Evolutionary conservation across 208 protist species (phyloP), one percentile per base, ranked within the genome.

Genomic region (Crithidia fasciculata): DNA sequence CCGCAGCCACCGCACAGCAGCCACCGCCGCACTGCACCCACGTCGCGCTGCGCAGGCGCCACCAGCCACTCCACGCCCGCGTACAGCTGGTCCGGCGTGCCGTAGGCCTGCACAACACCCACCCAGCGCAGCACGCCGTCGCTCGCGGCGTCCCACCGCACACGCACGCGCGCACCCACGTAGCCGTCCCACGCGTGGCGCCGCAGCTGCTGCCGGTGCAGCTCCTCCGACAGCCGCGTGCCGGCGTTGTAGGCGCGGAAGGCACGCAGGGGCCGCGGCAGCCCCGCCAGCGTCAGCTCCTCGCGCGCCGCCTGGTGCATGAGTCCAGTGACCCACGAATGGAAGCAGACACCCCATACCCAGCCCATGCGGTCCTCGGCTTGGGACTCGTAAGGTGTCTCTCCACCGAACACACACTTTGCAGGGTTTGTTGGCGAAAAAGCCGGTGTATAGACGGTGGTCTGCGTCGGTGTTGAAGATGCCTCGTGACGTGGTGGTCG

Each of bases 51-150:
- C 3, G 44, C 41, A 39, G 28, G 55, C 44, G 37, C 69, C 47
- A 18, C 70, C 18, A 49, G 36, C 87, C 87, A 92, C 76, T 86
- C 83, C 45, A 92, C 77, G 12, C 84, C 87, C 5, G 84, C 87
- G 69, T 78, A 88, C 54, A 87, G 71, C 69, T 81, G 62, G 41
- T 63, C 37, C 16, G 68, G 74, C 13, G 55, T 72, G 43, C 74
- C 74, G 66, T 75, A 76, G 72, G 84, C 78, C 78, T 86, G 84
- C 59, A 74, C 74, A 28, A 66, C 52, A 8, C 87, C 87, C 15
- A 92, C 73, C 80, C 81, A 92, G 28, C 80, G 78, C 69, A 92
- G 79, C 65, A 77, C 74, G 54, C 82, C 64, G 54, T 63, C 58
- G 69, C 56, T 71, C 52, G 62, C 72, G 7, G 57, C 45, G 61